These are phyloP conservation scores for Paracorniculantispora psalliotae DNA, from an alignment of 2,329 filamentous ascomycete species.

Conservation along the genomic window DNA sequence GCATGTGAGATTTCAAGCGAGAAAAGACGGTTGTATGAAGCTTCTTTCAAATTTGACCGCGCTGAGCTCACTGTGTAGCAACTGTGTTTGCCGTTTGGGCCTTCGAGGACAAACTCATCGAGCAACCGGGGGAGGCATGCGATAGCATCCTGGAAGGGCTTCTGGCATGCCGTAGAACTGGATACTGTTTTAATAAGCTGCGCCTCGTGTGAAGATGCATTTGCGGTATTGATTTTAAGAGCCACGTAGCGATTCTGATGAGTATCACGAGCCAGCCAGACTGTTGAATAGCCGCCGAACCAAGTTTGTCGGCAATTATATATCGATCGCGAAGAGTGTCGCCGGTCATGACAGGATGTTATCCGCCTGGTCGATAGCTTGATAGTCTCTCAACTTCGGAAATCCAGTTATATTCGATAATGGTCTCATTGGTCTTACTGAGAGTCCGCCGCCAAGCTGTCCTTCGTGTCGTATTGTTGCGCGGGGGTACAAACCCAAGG, in stretches of 20 bases:
- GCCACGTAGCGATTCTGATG: conserved; percentile 24
- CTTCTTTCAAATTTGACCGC: conserved; percentile 22
- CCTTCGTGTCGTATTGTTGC: not conserved
- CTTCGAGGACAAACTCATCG: conserved; percentile 22
- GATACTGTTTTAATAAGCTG: conserved; percentile 19
- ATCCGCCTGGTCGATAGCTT: conserved; percentile 31
- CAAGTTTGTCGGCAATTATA: conserved; percentile 26
- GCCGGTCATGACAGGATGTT: conserved; percentile 34
- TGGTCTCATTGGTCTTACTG: not conserved
- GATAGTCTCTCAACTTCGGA: conserved; percentile 22
- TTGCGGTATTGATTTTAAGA: conserved; percentile 28
- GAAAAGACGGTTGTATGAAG: conserved; percentile 18
- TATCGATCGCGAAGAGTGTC: conserved; percentile 29
- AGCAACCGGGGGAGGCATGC: conserved; percentile 18
- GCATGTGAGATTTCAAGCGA: conserved; percentile 24
- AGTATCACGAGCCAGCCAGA: conserved; percentile 30
- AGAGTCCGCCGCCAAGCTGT: not conserved
- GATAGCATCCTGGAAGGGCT: not conserved
- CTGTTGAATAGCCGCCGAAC: conserved; percentile 28
- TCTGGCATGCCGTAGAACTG: not conserved
- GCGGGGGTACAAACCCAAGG: not conserved
- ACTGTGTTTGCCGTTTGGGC: conserved; percentile 26
- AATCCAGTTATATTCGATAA: conserved; percentile 10
- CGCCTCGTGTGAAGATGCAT: conserved; percentile 19
- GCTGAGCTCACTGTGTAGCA: conserved; percentile 24